Evolutionary conservation across 2,329 filamentous ascomycete genomes (phyloP).

Genomic region (Emmonsiellopsis sp.): DNA sequence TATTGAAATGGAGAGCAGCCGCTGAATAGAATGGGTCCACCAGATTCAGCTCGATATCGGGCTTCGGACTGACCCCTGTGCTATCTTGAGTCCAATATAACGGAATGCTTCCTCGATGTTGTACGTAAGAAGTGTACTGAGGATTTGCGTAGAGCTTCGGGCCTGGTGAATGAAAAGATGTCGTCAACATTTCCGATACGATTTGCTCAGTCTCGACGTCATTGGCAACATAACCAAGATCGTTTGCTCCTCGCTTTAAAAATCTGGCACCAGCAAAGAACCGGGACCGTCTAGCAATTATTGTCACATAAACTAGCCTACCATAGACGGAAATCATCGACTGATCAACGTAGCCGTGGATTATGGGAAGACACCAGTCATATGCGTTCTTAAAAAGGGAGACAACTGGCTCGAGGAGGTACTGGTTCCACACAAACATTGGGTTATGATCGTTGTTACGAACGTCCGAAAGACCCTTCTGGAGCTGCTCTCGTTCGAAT

Average conservation of each 20-base stretch:
- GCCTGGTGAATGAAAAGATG: constrained; percentile 88
- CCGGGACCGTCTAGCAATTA: constrained; percentile 84
- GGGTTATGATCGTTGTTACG: constrained; percentile 75
- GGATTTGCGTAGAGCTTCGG: constrained; percentile 78
- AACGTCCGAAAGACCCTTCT: constrained; percentile 51
- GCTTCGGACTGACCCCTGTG: constrained; percentile 89
- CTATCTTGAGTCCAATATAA: constrained; percentile 97
- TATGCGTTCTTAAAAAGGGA: constrained; percentile 66
- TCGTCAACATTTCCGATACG: constrained; percentile 86
- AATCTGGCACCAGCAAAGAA: constrained; percentile 93
- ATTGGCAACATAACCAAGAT: constrained; percentile 90
- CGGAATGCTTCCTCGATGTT: constrained; percentile 93
- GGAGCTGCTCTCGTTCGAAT: constrained; percentile 62
- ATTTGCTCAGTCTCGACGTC: constrained; percentile 99
- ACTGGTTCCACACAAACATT: constrained; percentile 98
- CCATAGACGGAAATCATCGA: constrained; percentile 78
- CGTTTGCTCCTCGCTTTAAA: constrained; percentile 88
- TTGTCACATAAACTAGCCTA: constrained; percentile 77
- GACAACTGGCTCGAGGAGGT: constrained; percentile 69
- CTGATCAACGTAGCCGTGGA: constrained; percentile 94
- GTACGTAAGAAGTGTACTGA: constrained; percentile 90
- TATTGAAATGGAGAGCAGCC: constrained; percentile 88
- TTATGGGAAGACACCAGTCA: constrained; percentile 92
- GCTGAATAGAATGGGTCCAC: constrained; percentile 92
- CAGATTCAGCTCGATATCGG: constrained; percentile 90